These are phyloP conservation scores for Pterocarpus santalinus DNA, from an alignment of 306 rosid genomes.

Conservation along the genomic window DNA sequence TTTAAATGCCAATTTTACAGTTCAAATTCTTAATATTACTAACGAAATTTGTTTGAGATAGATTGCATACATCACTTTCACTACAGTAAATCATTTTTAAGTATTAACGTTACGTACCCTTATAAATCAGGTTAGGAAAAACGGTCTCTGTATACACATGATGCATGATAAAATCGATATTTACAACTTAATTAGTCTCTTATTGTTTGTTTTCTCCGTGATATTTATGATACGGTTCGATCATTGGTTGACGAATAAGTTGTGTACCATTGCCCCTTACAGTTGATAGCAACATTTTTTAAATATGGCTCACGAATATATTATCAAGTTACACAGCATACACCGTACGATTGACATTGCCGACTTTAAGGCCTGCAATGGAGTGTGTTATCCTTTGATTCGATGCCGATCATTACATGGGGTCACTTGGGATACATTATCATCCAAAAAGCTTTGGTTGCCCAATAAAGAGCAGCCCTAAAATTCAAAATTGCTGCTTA, in stretches of 20 bases:
- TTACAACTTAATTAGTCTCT: neutral
- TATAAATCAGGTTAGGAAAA: neutral
- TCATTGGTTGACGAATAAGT: neutral
- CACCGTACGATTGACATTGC: constrained; percentile 41
- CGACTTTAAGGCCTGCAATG: constrained; percentile 20
- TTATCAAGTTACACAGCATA: neutral
- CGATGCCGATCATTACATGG: constrained; percentile 47
- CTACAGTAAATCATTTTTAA: too few relatives aligned
- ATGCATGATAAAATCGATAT: neutral
- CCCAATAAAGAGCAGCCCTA: constrained; percentile 42
- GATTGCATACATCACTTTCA: too few relatives aligned
- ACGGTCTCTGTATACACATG: neutral
- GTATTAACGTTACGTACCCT: neutral
- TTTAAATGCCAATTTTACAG: too few relatives aligned
- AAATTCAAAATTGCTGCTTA: constrained; percentile 52
- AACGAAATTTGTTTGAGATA: too few relatives aligned
- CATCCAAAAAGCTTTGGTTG: constrained; percentile 37
- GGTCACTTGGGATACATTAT: constrained; percentile 45
- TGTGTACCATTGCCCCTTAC: neutral
- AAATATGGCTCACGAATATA: constrained; percentile 7
- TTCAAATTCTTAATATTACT: too few relatives aligned
- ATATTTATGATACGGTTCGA: neutral
- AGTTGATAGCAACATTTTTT: neutral
- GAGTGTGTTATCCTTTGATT: constrained; percentile 38
- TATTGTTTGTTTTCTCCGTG: neutral